A percentile compares a stretch with the other conserved stretches of the same genome.
Evolutionary conservation across 2,329 filamentous ascomycete species (phyloP).

Genomic region (Colletotrichum aenigma): DNA sequence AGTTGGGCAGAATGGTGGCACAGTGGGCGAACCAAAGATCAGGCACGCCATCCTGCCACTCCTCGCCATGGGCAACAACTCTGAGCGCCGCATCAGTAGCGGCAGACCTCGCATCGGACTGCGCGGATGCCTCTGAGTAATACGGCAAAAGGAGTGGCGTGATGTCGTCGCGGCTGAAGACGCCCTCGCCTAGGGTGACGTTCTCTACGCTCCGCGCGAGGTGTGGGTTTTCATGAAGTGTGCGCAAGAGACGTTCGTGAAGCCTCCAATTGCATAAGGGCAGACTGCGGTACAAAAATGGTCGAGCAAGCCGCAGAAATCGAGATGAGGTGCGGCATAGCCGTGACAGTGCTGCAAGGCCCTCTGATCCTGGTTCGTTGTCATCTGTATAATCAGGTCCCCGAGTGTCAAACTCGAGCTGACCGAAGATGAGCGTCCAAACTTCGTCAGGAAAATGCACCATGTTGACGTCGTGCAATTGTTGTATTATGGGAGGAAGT

Average conservation of each 20-base stretch:
- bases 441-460: neutral
- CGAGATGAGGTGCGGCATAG: neutral
- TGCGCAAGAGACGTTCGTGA: neutral
- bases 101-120: neutral
- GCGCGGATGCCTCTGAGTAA: neutral
- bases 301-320: neutral
- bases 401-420: neutral
- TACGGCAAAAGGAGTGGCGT: neutral
- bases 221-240: neutral
- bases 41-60: neutral
- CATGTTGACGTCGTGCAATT: neutral
- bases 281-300: neutral
- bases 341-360: neutral
- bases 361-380: neutral
- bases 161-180: neutral
- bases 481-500: rapidly evolving
- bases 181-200: neutral
- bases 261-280: neutral
- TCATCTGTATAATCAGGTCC: neutral
- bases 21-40: neutral
- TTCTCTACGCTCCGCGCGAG: neutral
- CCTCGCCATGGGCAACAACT: neutral
- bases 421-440: neutral
- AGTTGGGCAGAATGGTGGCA: neutral
- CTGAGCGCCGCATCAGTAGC: neutral